Conservation (phyloP, 768 basidiomycete genomes). For the Suillus plorans region DNA sequence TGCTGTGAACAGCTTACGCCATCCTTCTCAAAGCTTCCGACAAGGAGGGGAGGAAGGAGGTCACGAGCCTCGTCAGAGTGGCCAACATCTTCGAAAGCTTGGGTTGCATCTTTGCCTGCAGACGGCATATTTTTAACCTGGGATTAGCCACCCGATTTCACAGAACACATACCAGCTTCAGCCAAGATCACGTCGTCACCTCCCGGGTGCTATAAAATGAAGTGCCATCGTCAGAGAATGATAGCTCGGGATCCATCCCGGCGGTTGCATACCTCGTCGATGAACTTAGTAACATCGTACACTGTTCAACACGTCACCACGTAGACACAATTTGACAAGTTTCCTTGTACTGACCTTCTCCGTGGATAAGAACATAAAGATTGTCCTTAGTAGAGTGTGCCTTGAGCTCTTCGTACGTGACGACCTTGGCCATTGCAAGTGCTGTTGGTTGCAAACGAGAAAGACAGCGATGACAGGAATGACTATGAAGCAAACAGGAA, state of each 20-base stretch:
- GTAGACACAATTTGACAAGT: neutral
- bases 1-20: slow-evolving; percentile 45
- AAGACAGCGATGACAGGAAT: slow-evolving; percentile 14
- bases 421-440: slow-evolving; percentile 46
- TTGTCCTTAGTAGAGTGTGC: slow-evolving; percentile 71
- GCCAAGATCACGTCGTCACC: slow-evolving; percentile 97
- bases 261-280: slow-evolving; percentile 74
- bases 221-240: neutral
- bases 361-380: slow-evolving; percentile 80
- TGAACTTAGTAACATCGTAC: slow-evolving; percentile 90
- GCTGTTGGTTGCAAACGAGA: slow-evolving; percentile 11
- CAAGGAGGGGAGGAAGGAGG: slow-evolving; percentile 71
- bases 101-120: slow-evolving; percentile 91
- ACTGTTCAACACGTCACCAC: slow-evolving; percentile 46
- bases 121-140: slow-evolving; percentile 1
- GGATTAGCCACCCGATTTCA: slow-evolving; percentile 1
- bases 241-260: too few species aligned
- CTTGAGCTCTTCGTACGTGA: slow-evolving; percentile 77
- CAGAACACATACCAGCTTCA: slow-evolving; percentile 73
- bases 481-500: slow-evolving; percentile 28
- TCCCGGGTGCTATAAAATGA: slow-evolving; percentile 75
- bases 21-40: slow-evolving; percentile 80
- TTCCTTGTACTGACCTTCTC: slow-evolving; percentile 59
- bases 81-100: slow-evolving; percentile 98
- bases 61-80: slow-evolving; percentile 97